These are phyloP conservation scores for Angomonas deanei DNA, from an alignment of 208 protist species.

Conservation along the genomic window DNA sequence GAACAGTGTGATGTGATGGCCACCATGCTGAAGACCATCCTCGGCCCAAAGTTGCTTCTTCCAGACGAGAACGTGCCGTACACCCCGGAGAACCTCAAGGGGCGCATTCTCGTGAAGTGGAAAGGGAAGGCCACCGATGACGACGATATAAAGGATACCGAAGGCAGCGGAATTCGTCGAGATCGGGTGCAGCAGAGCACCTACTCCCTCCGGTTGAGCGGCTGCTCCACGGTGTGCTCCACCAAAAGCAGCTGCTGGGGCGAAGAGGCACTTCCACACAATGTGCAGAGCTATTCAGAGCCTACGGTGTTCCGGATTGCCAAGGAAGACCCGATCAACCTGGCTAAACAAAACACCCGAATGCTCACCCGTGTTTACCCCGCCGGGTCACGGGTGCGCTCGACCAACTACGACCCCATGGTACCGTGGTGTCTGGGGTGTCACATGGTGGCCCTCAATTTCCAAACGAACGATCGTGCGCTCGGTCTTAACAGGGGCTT, in stretches of 20 bases:
- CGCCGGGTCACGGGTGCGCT: constrained; percentile 71
- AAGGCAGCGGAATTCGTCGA: constrained; percentile 26
- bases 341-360: constrained; percentile 48
- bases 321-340: constrained; percentile 10
- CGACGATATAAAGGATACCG: constrained; percentile 29
- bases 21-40: constrained; percentile 22
- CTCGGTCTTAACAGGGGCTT: constrained; percentile 60
- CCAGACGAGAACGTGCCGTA: constrained; percentile 16
- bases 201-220: constrained; percentile 18
- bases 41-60: constrained; percentile 23
- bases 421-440: constrained; percentile 49
- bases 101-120: constrained; percentile 47
- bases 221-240: constrained; percentile 36
- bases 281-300: constrained; percentile 60
- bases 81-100: constrained; percentile 37
- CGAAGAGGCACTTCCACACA: constrained; percentile 24
- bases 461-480: constrained; percentile 46
- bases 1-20: constrained; percentile 37
- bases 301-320: constrained; percentile 17
- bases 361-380: constrained; percentile 90
- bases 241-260: constrained; percentile 36
- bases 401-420: constrained; percentile 85
- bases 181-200: constrained; percentile 9
- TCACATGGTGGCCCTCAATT: constrained; percentile 89
- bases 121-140: constrained; percentile 33